Evolutionary conservation across 2,329 filamentous ascomycete genomes (phyloP), one percentile per base, ranked within the genome.

Genomic region (Fusarium albosuccineum): DNA sequence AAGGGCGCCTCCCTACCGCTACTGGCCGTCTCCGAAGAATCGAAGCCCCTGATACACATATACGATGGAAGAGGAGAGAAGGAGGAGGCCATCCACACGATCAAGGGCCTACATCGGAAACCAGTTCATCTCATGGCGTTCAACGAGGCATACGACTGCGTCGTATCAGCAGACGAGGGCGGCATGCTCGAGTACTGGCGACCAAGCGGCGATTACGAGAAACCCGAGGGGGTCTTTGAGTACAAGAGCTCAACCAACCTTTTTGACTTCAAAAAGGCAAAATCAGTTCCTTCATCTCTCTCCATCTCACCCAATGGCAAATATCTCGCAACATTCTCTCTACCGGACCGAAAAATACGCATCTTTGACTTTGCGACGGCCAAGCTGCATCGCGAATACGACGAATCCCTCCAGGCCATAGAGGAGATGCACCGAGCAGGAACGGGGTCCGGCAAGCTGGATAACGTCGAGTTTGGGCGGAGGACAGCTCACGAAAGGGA

Each of bases 141-240:
- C 82, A 99, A 98, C 78, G 89, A 93, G 75, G 82, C 86, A 6
- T 97, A 90, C 75, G 91, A 98, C 78, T 99, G 96, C 74, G 94
- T 97, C 2, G 82, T 98, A 7, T 98, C 96, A 2, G 90, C 90
- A 0, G 97, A 99, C 70, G 90, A 95, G 70, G 88, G 88, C 55
- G 95, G 96, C 26, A 98, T 98, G 95, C 77, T 99, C 9, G 96
- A 99, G 78, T 99, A 99, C 80, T 99, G 96, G 96, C 87, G 88
- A 60, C 94, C 96, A 1, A 87, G 87, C 65, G 89, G 88, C 2
- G 89, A 83, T 39, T 97, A 93, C 77, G 93, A 97, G 74, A 97
- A 98, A 78, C 96, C 96, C 0, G 90, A 94, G 70, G 93, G 89
- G 53, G 94, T 99, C 16, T 99, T 97, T 76, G 87, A 93, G 70